Evolutionary conservation across 257 asterid genomes (phyloP).

Genomic region (Echium plantagineum): DNA sequence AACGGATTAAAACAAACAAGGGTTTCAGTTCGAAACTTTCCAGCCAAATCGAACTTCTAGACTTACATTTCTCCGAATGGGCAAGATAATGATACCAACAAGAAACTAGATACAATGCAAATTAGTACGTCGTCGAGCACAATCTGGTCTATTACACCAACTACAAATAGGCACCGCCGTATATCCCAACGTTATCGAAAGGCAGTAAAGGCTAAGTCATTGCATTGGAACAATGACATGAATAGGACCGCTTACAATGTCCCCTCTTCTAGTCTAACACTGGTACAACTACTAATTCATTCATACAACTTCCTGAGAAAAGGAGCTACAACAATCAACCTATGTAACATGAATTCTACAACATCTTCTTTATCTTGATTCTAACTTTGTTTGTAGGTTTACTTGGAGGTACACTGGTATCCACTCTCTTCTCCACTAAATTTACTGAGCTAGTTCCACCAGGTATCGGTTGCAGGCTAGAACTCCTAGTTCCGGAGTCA

Average conservation of each 20-base stretch:
- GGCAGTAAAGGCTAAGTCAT: no score
- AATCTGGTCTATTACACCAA: not conserved
- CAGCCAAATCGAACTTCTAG: no score
- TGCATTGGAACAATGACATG: not conserved
- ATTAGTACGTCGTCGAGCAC: not conserved
- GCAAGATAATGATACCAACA: not conserved
- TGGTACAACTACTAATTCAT: not conserved
- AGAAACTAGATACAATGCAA: not conserved
- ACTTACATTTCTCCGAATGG: not conserved
- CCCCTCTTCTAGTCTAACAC: not conserved
- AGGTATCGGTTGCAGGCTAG: slow-evolving; percentile 14
- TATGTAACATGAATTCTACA: slow-evolving; percentile 21
- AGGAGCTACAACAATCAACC: not conserved
- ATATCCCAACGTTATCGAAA: not conserved
- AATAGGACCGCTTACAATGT: not conserved
- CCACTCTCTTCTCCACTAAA: slow-evolving; percentile 26
- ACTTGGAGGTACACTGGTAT: slow-evolving; percentile 24
- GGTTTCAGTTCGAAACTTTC: no score
- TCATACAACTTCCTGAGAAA: not conserved
- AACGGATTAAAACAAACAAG: no score
- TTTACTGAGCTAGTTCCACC: slow-evolving; percentile 28
- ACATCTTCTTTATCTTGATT: slow-evolving; percentile 64
- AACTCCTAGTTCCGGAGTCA: slow-evolving; percentile 14
- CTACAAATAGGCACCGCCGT: not conserved
- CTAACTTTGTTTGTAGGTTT: slow-evolving; percentile 51